Evolutionary conservation across 2,329 filamentous ascomycete species (phyloP).

Genomic region (Phialophora verrucosa): DNA sequence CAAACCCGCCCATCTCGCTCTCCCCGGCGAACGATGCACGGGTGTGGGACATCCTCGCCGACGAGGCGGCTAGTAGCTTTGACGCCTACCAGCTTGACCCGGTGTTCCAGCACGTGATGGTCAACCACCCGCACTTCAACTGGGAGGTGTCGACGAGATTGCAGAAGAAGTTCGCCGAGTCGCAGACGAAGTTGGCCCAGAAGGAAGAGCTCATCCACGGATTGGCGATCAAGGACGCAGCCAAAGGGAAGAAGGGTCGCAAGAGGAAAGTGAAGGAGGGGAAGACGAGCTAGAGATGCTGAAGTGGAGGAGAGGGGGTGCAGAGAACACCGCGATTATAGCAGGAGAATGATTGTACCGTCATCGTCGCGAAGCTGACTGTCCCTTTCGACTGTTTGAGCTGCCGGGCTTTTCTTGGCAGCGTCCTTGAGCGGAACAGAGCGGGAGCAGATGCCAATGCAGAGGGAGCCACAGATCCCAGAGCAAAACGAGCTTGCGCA

Average conservation of each 20-base stretch:
- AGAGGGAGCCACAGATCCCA: not conserved
- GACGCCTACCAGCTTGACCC: slow-evolving; percentile 1
- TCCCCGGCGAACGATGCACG: not conserved
- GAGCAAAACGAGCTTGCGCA: not conserved
- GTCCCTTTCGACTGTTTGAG: not conserved
- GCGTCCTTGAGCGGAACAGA: too few species aligned
- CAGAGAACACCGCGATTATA: not conserved
- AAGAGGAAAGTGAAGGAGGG: slow-evolving; percentile 14
- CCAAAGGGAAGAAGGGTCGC: slow-evolving; percentile 10
- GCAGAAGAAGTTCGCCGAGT: slow-evolving; percentile 4
- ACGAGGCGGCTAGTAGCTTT: slow-evolving; percentile 10
- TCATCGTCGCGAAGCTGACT: not conserved
- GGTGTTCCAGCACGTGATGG: slow-evolving; percentile 14
- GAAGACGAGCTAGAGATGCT: not conserved
- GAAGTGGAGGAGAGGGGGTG: not conserved
- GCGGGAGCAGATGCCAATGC: not conserved
- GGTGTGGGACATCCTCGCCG: slow-evolving; percentile 21
- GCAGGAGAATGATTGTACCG: not conserved
- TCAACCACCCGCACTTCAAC: slow-evolving; percentile 18
- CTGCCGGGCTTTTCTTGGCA: too few species aligned
- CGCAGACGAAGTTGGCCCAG: not conserved
- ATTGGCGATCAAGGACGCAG: not conserved
- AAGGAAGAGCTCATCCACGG: not conserved
- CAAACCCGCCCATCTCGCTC: not conserved
- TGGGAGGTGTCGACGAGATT: slow-evolving; percentile 15